Evolutionary conservation across 768 basidiomycete genomes (phyloP).

Genomic region (Daedaleopsis nitida): DNA sequence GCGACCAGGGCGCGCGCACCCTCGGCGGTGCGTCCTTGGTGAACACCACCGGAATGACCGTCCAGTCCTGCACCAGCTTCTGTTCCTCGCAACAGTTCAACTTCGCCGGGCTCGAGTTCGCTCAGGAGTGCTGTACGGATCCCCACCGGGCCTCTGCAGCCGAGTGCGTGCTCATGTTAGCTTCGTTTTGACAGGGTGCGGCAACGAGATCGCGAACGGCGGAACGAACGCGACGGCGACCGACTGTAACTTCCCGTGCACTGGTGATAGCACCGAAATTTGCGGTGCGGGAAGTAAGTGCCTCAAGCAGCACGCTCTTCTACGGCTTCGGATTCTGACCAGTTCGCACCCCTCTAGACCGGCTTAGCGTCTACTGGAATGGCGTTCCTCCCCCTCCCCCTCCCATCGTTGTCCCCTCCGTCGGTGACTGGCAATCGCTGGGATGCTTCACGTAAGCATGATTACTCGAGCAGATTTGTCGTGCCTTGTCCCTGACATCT

Average conservation of each 20-base stretch:
- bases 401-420: constrained; percentile 52
- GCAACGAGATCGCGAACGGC: constrained; percentile 50
- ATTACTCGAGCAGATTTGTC: background rate
- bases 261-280: constrained; percentile 54
- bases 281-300: constrained; percentile 56
- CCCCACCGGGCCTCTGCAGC: constrained; percentile 7
- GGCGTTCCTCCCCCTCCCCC: constrained; percentile 56
- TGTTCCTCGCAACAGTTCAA: constrained; percentile 50
- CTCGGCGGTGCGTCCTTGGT: constrained; percentile 50
- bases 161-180: background rate
- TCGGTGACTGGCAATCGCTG: constrained; percentile 67
- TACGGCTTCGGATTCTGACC: background rate
- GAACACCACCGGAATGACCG: constrained; percentile 59
- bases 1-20: constrained; percentile 64
- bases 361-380: constrained; percentile 66
- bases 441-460: constrained; percentile 70
- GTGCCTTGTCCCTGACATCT: background rate
- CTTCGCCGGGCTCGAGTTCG: constrained; percentile 74
- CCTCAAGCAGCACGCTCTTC: constrained; percentile 1
- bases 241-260: constrained; percentile 65
- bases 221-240: constrained; percentile 45
- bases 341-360: constrained; percentile 23
- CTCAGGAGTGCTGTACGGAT: constrained; percentile 60
- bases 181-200: constrained; percentile 55
- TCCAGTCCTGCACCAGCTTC: constrained; percentile 50